Conservation (phyloP, 2,329 filamentous ascomycete genomes). For the Leptographium flavum region DNA sequence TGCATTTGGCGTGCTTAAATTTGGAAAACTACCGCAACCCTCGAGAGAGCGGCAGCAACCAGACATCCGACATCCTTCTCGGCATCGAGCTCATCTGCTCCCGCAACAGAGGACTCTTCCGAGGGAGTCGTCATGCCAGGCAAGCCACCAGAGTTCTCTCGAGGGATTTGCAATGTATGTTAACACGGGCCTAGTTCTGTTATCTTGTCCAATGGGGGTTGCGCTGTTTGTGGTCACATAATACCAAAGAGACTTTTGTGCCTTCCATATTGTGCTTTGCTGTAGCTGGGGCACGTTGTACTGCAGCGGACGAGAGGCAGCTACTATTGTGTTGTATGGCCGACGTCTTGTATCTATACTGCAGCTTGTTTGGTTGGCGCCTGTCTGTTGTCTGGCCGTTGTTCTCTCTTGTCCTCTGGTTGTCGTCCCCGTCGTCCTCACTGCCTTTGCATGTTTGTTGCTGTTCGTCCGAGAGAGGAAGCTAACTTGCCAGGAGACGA, state of each 20-base stretch:
- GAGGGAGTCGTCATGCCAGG: constrained; percentile 31
- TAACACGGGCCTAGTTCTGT: constrained; percentile 31
- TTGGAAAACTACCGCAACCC: not conserved
- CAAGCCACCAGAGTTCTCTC: constrained; percentile 55
- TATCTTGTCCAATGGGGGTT: not conserved
- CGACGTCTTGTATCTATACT: not conserved
- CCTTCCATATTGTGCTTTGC: not conserved
- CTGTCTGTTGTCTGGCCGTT: not conserved
- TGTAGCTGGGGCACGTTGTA: constrained; percentile 1
- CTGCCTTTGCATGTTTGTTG: not conserved
- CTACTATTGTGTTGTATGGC: too few relatives aligned
- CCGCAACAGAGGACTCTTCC: not conserved
- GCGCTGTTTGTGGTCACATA: constrained; percentile 2
- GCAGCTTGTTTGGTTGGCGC: not conserved
- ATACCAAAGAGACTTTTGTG: constrained; percentile 1
- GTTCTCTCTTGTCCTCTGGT: not conserved
- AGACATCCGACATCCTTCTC: not conserved
- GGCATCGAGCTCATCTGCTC: not conserved
- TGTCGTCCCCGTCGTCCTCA: not conserved
- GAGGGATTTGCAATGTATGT: constrained; percentile 45
- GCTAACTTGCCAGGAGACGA: constrained; percentile 36
- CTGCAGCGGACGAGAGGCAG: too few relatives aligned
- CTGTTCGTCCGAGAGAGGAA: not conserved
- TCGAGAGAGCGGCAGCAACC: constrained; percentile 2
- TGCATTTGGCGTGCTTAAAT: not conserved